These are phyloP conservation scores for Hyaloscypha hepaticicola DNA, from an alignment of 495 filamentous ascomycete species.

Conservation along the genomic window DNA sequence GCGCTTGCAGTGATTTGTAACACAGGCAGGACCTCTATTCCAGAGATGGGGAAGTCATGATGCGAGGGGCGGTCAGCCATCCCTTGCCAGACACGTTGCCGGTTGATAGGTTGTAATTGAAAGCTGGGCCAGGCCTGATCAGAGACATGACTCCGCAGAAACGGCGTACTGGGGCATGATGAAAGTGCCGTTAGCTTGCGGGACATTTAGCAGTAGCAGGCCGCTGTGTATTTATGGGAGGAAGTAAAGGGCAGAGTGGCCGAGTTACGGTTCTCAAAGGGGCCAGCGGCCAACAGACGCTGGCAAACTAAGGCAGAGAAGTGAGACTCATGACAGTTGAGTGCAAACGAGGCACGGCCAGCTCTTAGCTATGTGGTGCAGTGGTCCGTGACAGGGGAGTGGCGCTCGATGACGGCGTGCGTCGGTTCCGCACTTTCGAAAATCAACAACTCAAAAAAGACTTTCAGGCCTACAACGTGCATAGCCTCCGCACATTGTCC, in stretches of 20 bases:
- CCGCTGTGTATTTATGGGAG: background rate
- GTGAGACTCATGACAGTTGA: background rate
- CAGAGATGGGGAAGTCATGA: constrained; percentile 1
- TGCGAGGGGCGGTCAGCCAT: constrained; percentile 10
- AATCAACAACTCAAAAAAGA: background rate
- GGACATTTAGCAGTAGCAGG: background rate
- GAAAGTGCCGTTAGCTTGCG: background rate
- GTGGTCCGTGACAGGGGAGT: background rate
- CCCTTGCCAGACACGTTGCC: constrained; percentile 24
- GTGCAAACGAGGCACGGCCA: too few relatives aligned
- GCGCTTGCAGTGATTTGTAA: constrained; percentile 6
- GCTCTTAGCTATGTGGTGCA: background rate
- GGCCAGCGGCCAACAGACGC: background rate
- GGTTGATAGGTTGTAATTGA: constrained; percentile 21
- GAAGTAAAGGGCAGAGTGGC: background rate
- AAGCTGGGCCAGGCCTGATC: constrained; percentile 3
- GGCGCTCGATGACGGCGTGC: background rate
- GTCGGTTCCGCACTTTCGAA: background rate
- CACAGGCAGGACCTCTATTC: background rate
- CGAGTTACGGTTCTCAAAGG: background rate
- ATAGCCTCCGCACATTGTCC: background rate
- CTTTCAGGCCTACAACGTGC: background rate
- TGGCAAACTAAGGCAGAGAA: background rate
- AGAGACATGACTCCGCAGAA: constrained; percentile 9
- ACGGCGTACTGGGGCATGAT: background rate